Conservation (phyloP, 2,329 filamentous ascomycete genomes). For the Phialocephala sp. region DNA sequence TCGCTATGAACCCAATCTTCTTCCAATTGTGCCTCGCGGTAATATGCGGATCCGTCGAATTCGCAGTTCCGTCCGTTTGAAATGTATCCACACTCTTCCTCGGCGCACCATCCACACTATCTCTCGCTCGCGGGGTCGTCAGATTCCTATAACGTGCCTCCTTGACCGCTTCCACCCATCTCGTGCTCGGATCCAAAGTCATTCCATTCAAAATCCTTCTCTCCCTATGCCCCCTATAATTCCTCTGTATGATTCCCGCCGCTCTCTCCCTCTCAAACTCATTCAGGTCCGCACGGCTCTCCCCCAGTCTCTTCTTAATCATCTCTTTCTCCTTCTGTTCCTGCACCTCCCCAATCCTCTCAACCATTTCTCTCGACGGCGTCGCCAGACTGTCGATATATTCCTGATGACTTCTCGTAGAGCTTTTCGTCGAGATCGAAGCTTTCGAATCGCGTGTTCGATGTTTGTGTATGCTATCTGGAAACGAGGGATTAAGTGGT, state of each 20-base stretch:
- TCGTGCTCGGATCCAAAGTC: conserved; percentile 52
- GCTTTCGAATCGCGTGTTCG: conserved; percentile 31
- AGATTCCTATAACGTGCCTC: conserved; percentile 61
- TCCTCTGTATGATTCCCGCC: conserved; percentile 67
- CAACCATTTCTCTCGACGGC: conserved; percentile 48
- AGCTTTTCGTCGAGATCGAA: conserved; percentile 32
- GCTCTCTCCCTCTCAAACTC: conserved; percentile 53
- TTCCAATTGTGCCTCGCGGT: conserved; percentile 75
- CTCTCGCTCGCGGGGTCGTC: conserved; percentile 50
- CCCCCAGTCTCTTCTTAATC: conserved; percentile 32
- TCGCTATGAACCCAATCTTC: conserved; percentile 72
- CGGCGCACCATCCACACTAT: conserved; percentile 19
- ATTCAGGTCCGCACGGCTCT: conserved; percentile 15
- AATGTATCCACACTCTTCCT: conserved; percentile 21
- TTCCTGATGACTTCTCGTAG: conserved; percentile 38
- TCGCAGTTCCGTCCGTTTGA: conserved; percentile 22
- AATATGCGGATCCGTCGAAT: conserved; percentile 11
- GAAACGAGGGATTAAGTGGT: not conserved
- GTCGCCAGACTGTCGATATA: conserved; percentile 40
- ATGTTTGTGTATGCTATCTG: not conserved
- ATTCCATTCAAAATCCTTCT: conserved; percentile 74
- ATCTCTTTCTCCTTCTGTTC: conserved; percentile 42
- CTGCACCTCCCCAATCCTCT: conserved; percentile 56
- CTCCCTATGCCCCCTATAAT: conserved; percentile 77
- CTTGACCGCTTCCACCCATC: conserved; percentile 53